phyloP scores from a whole-genome alignment of 1,284 basidiomycete species.

The Cystobasidiaceae sp. region DNA sequence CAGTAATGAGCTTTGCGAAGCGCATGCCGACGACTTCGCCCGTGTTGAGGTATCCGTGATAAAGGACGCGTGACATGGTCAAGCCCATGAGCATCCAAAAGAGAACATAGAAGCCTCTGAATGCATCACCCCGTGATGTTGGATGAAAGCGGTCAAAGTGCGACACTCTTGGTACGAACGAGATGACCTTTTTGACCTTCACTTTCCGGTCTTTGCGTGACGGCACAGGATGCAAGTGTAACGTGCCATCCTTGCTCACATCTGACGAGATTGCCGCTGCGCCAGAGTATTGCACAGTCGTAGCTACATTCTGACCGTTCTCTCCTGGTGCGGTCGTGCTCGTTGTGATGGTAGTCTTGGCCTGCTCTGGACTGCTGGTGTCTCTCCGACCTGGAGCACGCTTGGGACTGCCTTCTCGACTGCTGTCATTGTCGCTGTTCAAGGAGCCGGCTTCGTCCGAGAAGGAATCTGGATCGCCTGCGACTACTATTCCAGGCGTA shows the following conservation, averaged over 20 bases:
- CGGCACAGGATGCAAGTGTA: conserved; percentile 18
- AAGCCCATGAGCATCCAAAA: conserved; percentile 70
- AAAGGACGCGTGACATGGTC: conserved; percentile 68
- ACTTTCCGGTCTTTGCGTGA: conserved; percentile 27
- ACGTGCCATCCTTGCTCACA: conserved; percentile 19
- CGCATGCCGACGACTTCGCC: conserved; percentile 72
- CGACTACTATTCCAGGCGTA: no score
- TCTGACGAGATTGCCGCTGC: conserved; percentile 7
- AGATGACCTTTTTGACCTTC: conserved; percentile 53
- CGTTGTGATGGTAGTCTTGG: conserved; percentile 20
- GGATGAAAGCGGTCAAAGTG: conserved; percentile 76
- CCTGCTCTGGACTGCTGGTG: conserved; percentile 13
- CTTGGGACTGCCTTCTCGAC: neutral
- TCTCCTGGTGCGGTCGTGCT: conserved; percentile 7
- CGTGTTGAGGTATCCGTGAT: conserved; percentile 65
- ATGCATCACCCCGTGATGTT: conserved; percentile 68
- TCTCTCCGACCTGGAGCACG: neutral
- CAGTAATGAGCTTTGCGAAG: conserved; percentile 83
- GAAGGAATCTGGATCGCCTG: no score
- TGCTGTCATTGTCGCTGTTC: neutral
- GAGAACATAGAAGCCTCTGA: conserved; percentile 86
- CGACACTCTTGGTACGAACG: conserved; percentile 76
- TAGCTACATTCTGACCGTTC: neutral
- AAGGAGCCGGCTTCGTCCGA: no score
- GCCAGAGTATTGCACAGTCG: conserved; percentile 24